phyloP scores from a whole-genome alignment of 2,329 filamentous ascomycete genomes.

The Podosphaera xanthii region DNA sequence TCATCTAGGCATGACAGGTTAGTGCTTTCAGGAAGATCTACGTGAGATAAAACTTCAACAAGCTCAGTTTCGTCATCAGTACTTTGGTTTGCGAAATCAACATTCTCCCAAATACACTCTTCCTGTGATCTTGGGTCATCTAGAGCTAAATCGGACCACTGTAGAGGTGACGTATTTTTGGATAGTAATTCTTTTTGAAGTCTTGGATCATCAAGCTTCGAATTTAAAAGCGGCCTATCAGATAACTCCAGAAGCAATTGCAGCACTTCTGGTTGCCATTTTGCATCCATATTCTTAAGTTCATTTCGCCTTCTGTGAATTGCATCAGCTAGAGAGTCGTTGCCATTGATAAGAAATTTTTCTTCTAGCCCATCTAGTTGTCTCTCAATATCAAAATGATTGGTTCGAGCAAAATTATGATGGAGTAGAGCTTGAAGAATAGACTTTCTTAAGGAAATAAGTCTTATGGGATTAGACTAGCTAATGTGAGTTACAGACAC shows the following conservation, averaged over 20 bases:
- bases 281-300: conserved; percentile 28
- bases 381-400: conserved; percentile 49
- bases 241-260: conserved; percentile 62
- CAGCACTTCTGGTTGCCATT: conserved; percentile 60
- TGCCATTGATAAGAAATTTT: conserved; percentile 59
- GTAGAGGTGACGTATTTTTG: conserved; percentile 28
- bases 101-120: conserved; percentile 44
- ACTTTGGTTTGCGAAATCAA: conserved; percentile 40
- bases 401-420: conserved; percentile 39
- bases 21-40: conserved; percentile 15
- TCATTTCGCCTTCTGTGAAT: conserved; percentile 34
- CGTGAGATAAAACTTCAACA: conserved; percentile 16
- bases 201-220: conserved; percentile 40
- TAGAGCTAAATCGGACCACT: conserved; percentile 57
- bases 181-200: conserved; percentile 24
- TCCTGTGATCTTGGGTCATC: conserved; percentile 53
- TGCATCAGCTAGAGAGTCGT: conserved; percentile 57
- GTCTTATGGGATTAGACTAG: conserved; percentile 17
- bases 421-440: conserved; percentile 28
- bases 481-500: conserved; percentile 3
- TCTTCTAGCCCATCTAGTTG: conserved; percentile 55
- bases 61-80: conserved; percentile 27
- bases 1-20: conserved; percentile 14
- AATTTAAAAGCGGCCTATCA: conserved; percentile 51
- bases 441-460: conserved; percentile 25